Base-by-base conservation (phyloP, 1,284 basidiomycete species). In the Leccinum pachyderme region DNA sequence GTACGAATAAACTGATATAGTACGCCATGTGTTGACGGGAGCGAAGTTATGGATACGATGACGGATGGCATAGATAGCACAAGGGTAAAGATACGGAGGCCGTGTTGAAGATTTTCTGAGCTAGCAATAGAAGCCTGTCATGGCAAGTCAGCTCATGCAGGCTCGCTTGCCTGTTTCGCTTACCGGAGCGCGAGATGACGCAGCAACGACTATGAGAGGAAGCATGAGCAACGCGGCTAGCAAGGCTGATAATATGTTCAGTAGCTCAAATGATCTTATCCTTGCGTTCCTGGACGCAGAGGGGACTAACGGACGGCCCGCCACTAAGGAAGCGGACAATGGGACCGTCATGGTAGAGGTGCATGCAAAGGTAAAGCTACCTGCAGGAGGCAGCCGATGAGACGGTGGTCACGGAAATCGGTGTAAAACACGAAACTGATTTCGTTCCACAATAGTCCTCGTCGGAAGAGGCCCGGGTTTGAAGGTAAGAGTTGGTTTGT, bases 331-430 rank as follows among this genome's bases (percentile, higher is more conserved):
- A 41, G 81, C 76, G 59, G 86, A 87, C 51, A 89, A 68, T 11
- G 85, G 80, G 8, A 89, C 73, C 4, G 86, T 85, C 56, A 80
- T 79, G 7, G 81, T 73, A 1, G 87, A 83, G 15, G 82, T 77
- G 62, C 87, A 89, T 12, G 82, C 75, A 63, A 89, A 89, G 6
- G 82, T 79, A 75, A 85, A 82, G 60, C 54, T 54, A 58, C 58
- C 68, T 71, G 56, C 45, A 25, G 22, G 39, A 54, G 32, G 28
- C 44, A 51, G 53, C 2, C 22, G 1, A 50, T 65, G 47, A 64
- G 59, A 49, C 31, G 13, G 24, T 11, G 43, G 2, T 4, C 15
- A 29, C 22, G 29, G 5, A 37, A 39, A 53, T 25, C 0, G 41
- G 29, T 6, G 13, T n/a, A 44, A 50, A 50, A 47, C 39, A 81